phyloP scores from a whole-genome alignment of 1,284 basidiomycete species.

The Apiotrichum sp. region DNA sequence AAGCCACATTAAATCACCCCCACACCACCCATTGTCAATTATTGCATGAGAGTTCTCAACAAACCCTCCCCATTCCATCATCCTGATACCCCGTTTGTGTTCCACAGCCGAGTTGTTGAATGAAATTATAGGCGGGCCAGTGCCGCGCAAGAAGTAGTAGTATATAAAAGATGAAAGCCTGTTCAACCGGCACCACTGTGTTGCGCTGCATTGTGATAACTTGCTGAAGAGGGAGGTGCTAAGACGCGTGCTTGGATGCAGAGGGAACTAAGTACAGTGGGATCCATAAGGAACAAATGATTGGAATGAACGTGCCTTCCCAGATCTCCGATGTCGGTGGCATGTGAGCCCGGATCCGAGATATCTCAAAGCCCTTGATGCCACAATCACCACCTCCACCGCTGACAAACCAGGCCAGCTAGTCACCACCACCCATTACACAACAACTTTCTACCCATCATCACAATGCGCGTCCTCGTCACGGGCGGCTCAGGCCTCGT shows the following conservation, averaged over 20 bases:
- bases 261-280: no score
- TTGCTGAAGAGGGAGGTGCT: no score
- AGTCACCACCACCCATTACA: no score
- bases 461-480: conserved; percentile 4
- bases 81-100: conserved; percentile 20
- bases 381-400: no score
- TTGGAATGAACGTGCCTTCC: no score
- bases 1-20: neutral
- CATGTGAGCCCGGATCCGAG: no score
- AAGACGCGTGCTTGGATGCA: no score
- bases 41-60: conserved; percentile 17
- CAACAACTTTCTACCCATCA: no score
- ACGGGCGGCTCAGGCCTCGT: conserved; percentile 82
- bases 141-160: conserved; percentile 11
- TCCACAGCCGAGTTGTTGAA: conserved; percentile 17
- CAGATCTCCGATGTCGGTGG: no score
- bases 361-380: no score
- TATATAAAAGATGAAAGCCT: conserved; percentile 41
- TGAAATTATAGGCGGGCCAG: conserved; percentile 6
- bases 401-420: no score
- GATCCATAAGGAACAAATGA: no score
- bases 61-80: conserved; percentile 20
- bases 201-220: neutral
- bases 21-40: conserved; percentile 6
- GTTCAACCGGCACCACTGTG: conserved; percentile 44